Percentiles rank a stretch among this genome's conserved stretches.
These are phyloP conservation scores for Phytopythium sindhum DNA, from an alignment of 352 stramenopile genomes.

Conservation along the genomic window DNA sequence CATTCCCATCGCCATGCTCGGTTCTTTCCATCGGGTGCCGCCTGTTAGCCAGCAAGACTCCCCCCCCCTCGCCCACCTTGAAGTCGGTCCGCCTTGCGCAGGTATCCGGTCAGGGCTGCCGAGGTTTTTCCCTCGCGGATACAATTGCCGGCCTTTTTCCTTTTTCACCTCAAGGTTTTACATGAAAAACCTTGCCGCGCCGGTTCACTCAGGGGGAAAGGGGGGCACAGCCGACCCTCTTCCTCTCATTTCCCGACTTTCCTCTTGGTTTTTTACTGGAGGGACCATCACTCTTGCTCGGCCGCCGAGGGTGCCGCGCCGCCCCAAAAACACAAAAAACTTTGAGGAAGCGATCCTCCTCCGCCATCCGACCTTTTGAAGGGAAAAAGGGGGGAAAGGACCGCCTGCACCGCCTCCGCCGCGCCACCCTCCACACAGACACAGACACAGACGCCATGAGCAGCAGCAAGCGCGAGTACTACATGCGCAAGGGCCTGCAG, in stretches of 20 bases:
- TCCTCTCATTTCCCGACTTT: too few species aligned
- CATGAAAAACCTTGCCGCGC: neutral
- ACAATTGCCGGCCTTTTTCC: neutral
- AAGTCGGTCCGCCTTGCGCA: neutral
- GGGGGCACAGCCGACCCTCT: too few species aligned
- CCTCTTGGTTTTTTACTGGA: neutral
- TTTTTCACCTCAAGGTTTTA: neutral
- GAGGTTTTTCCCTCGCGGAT: neutral
- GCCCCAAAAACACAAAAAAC: constrained; percentile 2
- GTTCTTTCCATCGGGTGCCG: neutral
- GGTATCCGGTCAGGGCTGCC: too few species aligned
- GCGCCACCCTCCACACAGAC: constrained; percentile 9
- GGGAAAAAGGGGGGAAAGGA: constrained; percentile 1
- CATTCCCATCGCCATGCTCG: too few species aligned
- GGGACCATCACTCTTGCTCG: neutral
- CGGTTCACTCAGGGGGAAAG: neutral
- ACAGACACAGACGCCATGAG: constrained; percentile 62
- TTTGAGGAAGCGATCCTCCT: constrained; percentile 3
- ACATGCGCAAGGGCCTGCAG: constrained; percentile 77
- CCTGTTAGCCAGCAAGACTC: too few species aligned
- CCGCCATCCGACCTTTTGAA: constrained; percentile 3
- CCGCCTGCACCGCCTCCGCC: constrained; percentile 8
- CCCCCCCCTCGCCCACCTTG: neutral
- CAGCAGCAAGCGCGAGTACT: constrained; percentile 77
- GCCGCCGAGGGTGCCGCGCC: neutral